Conservation (phyloP, 768 basidiomycete genomes). For the Mycena metata region DNA sequence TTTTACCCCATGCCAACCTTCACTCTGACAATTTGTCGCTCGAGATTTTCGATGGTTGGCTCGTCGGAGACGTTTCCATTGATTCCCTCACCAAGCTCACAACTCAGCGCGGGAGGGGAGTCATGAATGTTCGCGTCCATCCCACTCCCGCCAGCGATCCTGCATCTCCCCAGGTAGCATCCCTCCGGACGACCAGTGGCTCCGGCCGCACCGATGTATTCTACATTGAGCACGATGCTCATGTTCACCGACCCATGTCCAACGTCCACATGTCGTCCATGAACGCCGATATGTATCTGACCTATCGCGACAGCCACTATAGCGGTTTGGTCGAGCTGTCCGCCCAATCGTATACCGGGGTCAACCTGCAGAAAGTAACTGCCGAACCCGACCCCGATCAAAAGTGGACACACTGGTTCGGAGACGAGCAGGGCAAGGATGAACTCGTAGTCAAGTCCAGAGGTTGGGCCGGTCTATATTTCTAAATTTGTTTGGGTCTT, state of each 20-base stretch:
- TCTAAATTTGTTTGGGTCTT: conserved; percentile 43
- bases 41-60: conserved; percentile 67
- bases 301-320: conserved; percentile 65
- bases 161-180: conserved; percentile 50
- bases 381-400: conserved; percentile 19
- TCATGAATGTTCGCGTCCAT: conserved; percentile 62
- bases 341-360: conserved; percentile 57
- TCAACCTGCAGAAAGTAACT: conserved; percentile 42
- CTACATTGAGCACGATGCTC: conserved; percentile 55
- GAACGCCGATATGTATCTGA: conserved; percentile 69
- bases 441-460: conserved; percentile 55
- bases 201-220: conserved; percentile 66
- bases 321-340: conserved; percentile 61
- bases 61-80: conserved; percentile 70
- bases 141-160: conserved; percentile 54
- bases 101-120: conserved; percentile 66
- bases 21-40: conserved; percentile 56
- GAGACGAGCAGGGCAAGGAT: conserved; percentile 56
- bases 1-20: conserved; percentile 59
- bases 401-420: conserved; percentile 59
- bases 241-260: conserved; percentile 61
- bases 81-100: conserved; percentile 55
- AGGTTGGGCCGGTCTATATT: conserved; percentile 63
- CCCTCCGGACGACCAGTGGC: conserved; percentile 64
- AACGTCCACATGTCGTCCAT: conserved; percentile 61